phyloP scores from a whole-genome alignment of 1,139 yeast species.

The Pichia sp. region DNA sequence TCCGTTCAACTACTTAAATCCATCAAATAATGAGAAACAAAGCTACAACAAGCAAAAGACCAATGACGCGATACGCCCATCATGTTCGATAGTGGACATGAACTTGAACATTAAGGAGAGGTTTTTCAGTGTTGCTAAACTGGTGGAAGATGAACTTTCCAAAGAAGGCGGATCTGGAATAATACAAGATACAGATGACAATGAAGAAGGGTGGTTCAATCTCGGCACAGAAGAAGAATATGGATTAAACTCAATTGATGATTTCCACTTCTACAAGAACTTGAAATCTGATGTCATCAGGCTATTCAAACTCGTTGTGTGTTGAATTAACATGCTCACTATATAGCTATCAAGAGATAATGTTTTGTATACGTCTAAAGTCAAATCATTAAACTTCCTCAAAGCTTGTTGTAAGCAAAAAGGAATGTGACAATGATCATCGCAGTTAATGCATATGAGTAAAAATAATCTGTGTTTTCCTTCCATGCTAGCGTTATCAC shows the following conservation, averaged over 20 bases:
- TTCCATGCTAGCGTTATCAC: slow-evolving; percentile 5
- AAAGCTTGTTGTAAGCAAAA: slow-evolving; percentile 1
- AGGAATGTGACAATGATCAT: neutral
- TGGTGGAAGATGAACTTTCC: slow-evolving; percentile 16
- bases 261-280: slow-evolving; percentile 26
- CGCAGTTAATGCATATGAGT: slow-evolving; percentile 1
- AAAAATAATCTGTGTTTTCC: neutral
- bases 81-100: neutral
- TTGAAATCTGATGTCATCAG: slow-evolving; percentile 25
- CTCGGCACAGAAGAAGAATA: slow-evolving; percentile 21
- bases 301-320: slow-evolving; percentile 17
- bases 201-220: slow-evolving; percentile 24
- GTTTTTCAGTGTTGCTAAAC: slow-evolving; percentile 9
- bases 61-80: neutral
- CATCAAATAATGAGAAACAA: slow-evolving; percentile 1
- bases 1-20: neutral
- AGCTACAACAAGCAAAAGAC: neutral
- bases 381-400: neutral
- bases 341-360: neutral
- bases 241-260: slow-evolving; percentile 21
- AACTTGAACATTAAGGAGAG: slow-evolving; percentile 8
- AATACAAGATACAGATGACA: slow-evolving; percentile 13
- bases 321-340: neutral
- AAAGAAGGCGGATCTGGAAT: slow-evolving; percentile 10
- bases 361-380: neutral